These are phyloP conservation scores for Epicoccum sorghinum DNA, from an alignment of 2,329 filamentous ascomycete genomes.

Conservation along the genomic window DNA sequence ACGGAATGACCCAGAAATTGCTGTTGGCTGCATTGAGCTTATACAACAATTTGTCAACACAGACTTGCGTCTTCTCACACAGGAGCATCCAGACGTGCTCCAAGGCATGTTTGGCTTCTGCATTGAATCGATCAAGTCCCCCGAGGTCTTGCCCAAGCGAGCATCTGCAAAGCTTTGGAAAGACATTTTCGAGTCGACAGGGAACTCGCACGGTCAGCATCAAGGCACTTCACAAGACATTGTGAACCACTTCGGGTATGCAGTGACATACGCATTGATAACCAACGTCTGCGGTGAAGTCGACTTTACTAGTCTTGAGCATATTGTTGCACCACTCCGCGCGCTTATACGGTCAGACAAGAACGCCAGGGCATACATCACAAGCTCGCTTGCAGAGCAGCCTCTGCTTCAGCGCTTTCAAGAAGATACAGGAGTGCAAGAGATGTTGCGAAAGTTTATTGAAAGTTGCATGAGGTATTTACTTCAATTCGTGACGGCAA, in stretches of 20 bases:
- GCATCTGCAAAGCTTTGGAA: constrained; percentile 76
- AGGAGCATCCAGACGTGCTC: constrained; percentile 62
- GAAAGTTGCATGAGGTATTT: constrained; percentile 42
- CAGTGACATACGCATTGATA: constrained; percentile 39
- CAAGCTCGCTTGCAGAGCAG: constrained; percentile 36
- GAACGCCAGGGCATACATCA: constrained; percentile 41
- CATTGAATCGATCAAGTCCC: constrained; percentile 71
- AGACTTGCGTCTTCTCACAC: constrained; percentile 66
- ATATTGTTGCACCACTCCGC: constrained; percentile 40
- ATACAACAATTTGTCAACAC: constrained; percentile 67
- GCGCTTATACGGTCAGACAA: constrained; percentile 40
- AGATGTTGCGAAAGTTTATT: constrained; percentile 42
- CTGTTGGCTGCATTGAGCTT: constrained; percentile 77
- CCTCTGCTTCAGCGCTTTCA: constrained; percentile 38
- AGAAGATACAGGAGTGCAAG: constrained; percentile 35
- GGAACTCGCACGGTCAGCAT: constrained; percentile 33
- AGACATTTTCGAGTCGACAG: constrained; percentile 44
- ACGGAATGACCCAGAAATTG: constrained; percentile 71
- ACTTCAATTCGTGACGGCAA: neutral
- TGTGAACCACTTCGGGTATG: constrained; percentile 41
- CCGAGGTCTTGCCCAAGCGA: constrained; percentile 76
- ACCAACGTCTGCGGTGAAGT: constrained; percentile 46
- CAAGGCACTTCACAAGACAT: constrained; percentile 44
- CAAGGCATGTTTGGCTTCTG: constrained; percentile 75
- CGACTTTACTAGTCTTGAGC: constrained; percentile 42